Percentiles rank a stretch among this genome's conserved stretches.
Conservation (phyloP, 2,329 filamentous ascomycete genomes). For the Colletotrichum sp. region DNA sequence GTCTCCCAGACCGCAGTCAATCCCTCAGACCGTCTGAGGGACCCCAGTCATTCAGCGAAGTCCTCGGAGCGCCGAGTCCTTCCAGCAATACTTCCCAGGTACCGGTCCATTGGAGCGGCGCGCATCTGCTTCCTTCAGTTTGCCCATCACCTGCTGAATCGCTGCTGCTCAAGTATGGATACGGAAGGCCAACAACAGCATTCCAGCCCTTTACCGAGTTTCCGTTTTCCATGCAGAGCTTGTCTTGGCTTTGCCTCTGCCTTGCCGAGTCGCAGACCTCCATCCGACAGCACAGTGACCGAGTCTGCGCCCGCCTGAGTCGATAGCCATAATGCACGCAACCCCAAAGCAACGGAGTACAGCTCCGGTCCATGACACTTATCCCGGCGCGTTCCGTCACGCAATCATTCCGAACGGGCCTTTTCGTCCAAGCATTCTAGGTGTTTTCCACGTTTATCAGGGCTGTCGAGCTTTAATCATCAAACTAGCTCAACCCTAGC, state of each 20-base stretch:
- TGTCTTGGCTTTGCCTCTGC: background rate
- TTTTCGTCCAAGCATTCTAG: background rate
- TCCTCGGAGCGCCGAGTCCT: constrained; percentile 6
- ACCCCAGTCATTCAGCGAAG: constrained; percentile 4
- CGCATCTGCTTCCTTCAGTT: background rate
- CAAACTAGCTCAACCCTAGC: background rate
- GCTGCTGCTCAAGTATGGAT: background rate
- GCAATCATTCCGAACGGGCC: background rate
- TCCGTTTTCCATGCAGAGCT: background rate
- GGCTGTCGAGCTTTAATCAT: background rate
- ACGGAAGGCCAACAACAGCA: background rate
- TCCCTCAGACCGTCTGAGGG: background rate
- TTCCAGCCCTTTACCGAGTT: background rate
- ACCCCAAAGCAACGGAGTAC: background rate
- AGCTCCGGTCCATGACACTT: background rate
- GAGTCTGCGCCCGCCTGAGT: background rate
- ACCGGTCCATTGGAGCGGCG: constrained; percentile 17
- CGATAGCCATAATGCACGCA: background rate
- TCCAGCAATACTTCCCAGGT: constrained; percentile 6
- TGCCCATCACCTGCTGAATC: background rate
- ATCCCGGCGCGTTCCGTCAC: background rate
- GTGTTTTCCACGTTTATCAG: background rate
- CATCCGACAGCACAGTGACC: background rate
- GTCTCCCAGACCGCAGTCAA: background rate
- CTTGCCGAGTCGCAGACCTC: background rate